phyloP scores from a whole-genome alignment of 192 early-diverging fungal genomes.

The Umbelopsis sp. region DNA sequence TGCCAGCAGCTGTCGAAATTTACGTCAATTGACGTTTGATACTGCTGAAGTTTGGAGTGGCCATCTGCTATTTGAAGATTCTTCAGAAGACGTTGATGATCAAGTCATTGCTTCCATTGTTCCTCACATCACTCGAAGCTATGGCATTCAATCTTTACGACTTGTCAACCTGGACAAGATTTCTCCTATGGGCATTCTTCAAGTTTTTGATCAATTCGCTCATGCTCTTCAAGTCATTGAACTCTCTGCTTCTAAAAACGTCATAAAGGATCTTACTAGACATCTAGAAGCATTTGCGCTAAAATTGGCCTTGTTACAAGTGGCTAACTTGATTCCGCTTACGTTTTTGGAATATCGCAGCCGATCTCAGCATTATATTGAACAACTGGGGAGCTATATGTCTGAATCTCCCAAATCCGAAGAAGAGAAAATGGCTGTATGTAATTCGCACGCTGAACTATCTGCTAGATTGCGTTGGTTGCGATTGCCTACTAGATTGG shows the following conservation, averaged over 20 bases:
- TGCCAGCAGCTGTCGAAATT: constrained; percentile 4
- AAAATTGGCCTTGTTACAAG: constrained; percentile 1
- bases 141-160: constrained; percentile 1
- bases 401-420: neutral
- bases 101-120: constrained; percentile 5
- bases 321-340: constrained; percentile 1
- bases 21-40: constrained; percentile 2
- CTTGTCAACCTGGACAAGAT: neutral
- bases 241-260: neutral
- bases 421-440: neutral
- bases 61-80: neutral
- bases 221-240: constrained; percentile 5
- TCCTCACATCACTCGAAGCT: constrained; percentile 15
- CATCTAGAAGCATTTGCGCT: constrained; percentile 13
- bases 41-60: constrained; percentile 6
- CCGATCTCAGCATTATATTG: neutral
- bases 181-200: neutral
- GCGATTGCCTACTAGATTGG: neutral
- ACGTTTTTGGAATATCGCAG: constrained; percentile 16
- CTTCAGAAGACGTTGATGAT: constrained; percentile 1
- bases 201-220: constrained; percentile 12
- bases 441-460: constrained; percentile 10
- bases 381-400: neutral
- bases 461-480: constrained; percentile 12
- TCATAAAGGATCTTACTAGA: neutral